Conservation (phyloP, 805 yeast species). For the Torulaspora indica region DNA sequence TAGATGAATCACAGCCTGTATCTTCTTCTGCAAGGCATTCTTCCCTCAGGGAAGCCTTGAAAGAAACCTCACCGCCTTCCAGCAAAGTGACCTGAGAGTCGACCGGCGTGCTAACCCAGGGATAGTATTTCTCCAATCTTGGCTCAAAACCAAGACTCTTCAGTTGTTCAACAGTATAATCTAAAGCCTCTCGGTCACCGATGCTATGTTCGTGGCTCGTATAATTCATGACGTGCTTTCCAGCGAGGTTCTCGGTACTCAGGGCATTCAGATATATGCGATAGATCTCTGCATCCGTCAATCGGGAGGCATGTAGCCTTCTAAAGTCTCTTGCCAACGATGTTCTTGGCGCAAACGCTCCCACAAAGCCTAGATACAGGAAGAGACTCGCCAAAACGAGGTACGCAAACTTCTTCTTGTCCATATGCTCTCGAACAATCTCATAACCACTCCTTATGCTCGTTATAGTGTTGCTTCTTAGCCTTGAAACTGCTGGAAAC, state of each 20-base stretch:
- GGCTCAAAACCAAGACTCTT: slow-evolving; percentile 50
- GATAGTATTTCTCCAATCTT: slow-evolving; percentile 50
- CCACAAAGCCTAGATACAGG: slow-evolving; percentile 46
- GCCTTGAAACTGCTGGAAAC: slow-evolving; percentile 13
- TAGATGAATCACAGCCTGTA: slow-evolving; percentile 38
- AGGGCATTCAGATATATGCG: slow-evolving; percentile 50
- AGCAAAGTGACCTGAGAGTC: slow-evolving; percentile 40
- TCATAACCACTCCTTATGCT: slow-evolving; percentile 30
- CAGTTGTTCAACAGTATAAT: slow-evolving; percentile 49
- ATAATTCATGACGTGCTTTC: slow-evolving; percentile 26
- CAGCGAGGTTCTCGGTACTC: slow-evolving; percentile 35
- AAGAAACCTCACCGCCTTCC: slow-evolving; percentile 37
- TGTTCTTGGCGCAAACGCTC: slow-evolving; percentile 78
- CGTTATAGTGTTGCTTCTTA: slow-evolving; percentile 30
- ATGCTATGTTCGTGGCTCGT: slow-evolving; percentile 32
- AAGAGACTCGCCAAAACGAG: slow-evolving; percentile 24
- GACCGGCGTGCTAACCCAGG: slow-evolving; percentile 50
- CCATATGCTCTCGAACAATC: slow-evolving; percentile 30
- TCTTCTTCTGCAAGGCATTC: slow-evolving; percentile 42
- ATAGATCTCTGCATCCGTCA: slow-evolving; percentile 67
- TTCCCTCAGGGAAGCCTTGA: slow-evolving; percentile 49
- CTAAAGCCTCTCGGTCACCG: slow-evolving; percentile 44
- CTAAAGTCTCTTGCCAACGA: slow-evolving; percentile 77
- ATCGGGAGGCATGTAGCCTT: slow-evolving; percentile 59
- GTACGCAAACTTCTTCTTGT: slow-evolving; percentile 29